Conservation (phyloP, 352 stramenopile genomes). For the Globisporangium recalcitrans region DNA sequence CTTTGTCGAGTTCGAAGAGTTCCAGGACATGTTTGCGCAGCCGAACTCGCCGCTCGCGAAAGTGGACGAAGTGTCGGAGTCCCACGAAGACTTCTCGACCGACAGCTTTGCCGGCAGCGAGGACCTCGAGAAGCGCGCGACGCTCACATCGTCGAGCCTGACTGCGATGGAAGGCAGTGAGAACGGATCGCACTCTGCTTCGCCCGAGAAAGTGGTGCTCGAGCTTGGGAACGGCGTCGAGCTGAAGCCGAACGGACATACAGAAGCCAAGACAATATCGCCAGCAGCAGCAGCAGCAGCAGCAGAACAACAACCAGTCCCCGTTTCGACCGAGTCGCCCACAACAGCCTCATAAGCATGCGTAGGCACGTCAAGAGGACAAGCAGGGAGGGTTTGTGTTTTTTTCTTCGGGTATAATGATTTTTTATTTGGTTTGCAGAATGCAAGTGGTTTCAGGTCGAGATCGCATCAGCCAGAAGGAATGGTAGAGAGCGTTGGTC, state of each 20-base stretch:
- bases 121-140: slow-evolving; percentile 21
- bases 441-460: too few species aligned
- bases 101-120: slow-evolving; percentile 18
- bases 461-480: neutral
- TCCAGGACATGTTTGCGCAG: slow-evolving; percentile 66
- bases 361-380: neutral
- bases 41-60: slow-evolving; percentile 29
- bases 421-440: neutral
- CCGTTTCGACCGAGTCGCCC: neutral
- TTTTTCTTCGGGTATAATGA: neutral
- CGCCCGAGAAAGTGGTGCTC: neutral
- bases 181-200: slow-evolving; percentile 2
- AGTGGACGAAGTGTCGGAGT: slow-evolving; percentile 27
- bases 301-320: neutral
- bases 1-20: slow-evolving; percentile 89
- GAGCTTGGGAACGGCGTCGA: neutral
- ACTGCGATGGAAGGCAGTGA: slow-evolving; percentile 4
- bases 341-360: slow-evolving; percentile 5
- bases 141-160: slow-evolving; percentile 14
- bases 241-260: neutral
- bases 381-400: neutral
- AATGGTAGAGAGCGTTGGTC: neutral
- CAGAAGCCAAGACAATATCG: slow-evolving; percentile 2
- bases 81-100: slow-evolving; percentile 20
- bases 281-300: neutral